phyloP scores from a whole-genome alignment of 306 rosid genomes.

The Trifolium repens region DNA sequence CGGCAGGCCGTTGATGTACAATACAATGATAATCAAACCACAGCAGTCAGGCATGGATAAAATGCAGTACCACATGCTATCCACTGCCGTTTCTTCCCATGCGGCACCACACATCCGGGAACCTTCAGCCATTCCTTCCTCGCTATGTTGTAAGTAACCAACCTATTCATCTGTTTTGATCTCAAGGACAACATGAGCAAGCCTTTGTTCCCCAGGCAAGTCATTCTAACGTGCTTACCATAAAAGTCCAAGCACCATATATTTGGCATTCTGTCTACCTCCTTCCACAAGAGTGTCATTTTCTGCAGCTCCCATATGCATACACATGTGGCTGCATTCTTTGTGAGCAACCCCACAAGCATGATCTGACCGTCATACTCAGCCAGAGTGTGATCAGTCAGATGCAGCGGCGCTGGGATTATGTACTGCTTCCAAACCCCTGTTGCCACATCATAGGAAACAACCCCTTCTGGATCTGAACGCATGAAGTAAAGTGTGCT shows the following conservation, averaged over 20 bases:
- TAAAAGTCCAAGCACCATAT: conserved; percentile 91
- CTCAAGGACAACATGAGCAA: conserved; percentile 88
- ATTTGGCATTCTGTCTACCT: conserved; percentile 99
- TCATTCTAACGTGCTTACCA: conserved; percentile 95
- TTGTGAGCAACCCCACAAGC: conserved; percentile 82
- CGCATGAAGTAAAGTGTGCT: conserved; percentile 81
- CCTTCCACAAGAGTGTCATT: conserved; percentile 98
- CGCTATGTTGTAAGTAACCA: conserved; percentile 71
- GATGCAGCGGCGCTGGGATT: conserved; percentile 72
- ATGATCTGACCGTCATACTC: conserved; percentile 81
- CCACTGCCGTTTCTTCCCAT: conserved; percentile 70
- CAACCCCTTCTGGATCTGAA: conserved; percentile 77
- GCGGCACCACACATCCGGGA: conserved; percentile 62
- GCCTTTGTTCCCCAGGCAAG: conserved; percentile 92
- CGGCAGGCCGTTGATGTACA: conserved; percentile 41
- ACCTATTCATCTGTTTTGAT: conserved; percentile 65
- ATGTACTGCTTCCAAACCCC: conserved; percentile 78
- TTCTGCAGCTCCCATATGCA: conserved; percentile 98
- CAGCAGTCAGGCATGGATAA: conserved; percentile 73
- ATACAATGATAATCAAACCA: conserved; percentile 56
- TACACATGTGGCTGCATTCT: conserved; percentile 90
- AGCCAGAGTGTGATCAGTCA: conserved; percentile 73
- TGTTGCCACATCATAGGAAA: conserved; percentile 66
- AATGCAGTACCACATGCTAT: conserved; percentile 81
- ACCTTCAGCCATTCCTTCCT: conserved; percentile 87